Percentiles rank a stretch among this genome's conserved stretches.
These are phyloP conservation scores for Kodamaea fukazawae DNA, from an alignment of 805 yeast species.

Conservation along the genomic window DNA sequence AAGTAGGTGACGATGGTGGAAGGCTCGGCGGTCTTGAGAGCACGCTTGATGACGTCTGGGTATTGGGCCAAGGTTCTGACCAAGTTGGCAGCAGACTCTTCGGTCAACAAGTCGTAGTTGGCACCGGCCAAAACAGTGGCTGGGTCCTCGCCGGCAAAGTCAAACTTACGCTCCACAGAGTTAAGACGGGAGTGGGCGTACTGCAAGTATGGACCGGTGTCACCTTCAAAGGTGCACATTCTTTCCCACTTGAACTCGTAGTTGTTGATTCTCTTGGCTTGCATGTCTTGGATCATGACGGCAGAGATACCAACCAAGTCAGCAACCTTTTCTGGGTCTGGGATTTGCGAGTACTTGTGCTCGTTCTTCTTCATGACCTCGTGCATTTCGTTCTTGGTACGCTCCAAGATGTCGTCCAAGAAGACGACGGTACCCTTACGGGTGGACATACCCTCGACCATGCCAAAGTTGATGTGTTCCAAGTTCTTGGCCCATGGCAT, in stretches of 20 bases:
- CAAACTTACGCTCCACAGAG: constrained; percentile 89
- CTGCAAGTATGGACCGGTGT: constrained; percentile 97
- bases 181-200: constrained; percentile 97
- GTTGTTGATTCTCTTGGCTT: constrained; percentile 92
- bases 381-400: constrained; percentile 91
- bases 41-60: constrained; percentile 85
- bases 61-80: constrained; percentile 81
- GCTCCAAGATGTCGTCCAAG: constrained; percentile 88
- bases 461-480: constrained; percentile 89
- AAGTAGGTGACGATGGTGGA: constrained; percentile 91
- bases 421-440: constrained; percentile 99
- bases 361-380: constrained; percentile 93
- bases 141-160: constrained; percentile 50
- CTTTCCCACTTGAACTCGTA: constrained; percentile 97
- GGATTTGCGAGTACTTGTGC: constrained; percentile 87
- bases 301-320: constrained; percentile 96
- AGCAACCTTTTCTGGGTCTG: constrained; percentile 91
- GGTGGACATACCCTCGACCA: constrained; percentile 98
- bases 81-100: constrained; percentile 67
- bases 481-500: constrained; percentile 80
- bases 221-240: constrained; percentile 98
- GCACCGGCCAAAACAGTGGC: constrained; percentile 35
- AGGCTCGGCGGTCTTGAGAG: constrained; percentile 85
- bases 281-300: constrained; percentile 99
- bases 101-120: constrained; percentile 61